Conservation (phyloP, 352 stramenopile species). For the Phytophthora meadii region DNA sequence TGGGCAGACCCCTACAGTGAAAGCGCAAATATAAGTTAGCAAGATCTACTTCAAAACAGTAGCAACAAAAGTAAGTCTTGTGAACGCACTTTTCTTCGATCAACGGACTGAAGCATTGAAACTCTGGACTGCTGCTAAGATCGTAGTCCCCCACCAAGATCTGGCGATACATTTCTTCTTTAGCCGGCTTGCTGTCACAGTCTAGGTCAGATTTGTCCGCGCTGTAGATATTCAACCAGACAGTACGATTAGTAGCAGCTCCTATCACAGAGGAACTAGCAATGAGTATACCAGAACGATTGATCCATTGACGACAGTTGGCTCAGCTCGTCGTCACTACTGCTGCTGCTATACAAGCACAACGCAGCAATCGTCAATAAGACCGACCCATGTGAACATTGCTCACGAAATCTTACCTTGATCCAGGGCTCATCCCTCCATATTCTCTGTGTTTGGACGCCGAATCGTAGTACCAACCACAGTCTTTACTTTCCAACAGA, state of each 20-base stretch:
- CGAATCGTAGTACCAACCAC: slow-evolving; percentile 37
- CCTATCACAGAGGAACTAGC: not conserved
- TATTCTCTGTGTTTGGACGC: slow-evolving; percentile 54
- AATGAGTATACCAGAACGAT: slow-evolving; percentile 59
- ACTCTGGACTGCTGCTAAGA: slow-evolving; percentile 74
- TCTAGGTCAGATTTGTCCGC: slow-evolving; percentile 50
- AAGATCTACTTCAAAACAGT: not conserved
- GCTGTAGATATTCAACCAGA: slow-evolving; percentile 17
- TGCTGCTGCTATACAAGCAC: slow-evolving; percentile 54
- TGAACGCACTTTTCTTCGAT: slow-evolving; percentile 79
- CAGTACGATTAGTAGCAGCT: slow-evolving; percentile 9
- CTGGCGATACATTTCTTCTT: slow-evolving; percentile 73
- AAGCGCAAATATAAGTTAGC: slow-evolving; percentile 14
- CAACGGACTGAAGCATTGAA: slow-evolving; percentile 70
- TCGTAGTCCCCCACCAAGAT: slow-evolving; percentile 62
- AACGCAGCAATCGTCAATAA: slow-evolving; percentile 1
- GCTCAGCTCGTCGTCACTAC: slow-evolving; percentile 84
- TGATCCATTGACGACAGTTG: slow-evolving; percentile 73
- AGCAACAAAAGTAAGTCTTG: not conserved
- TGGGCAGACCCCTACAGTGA: slow-evolving; percentile 59
- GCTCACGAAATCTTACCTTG: slow-evolving; percentile 42
- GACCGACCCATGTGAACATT: not conserved
- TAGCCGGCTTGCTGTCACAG: slow-evolving; percentile 58
- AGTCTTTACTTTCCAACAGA: slow-evolving; percentile 42
- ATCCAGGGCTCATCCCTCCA: slow-evolving; percentile 51